Base-by-base conservation (phyloP, 2,329 filamentous ascomycete genomes). In the Alternaria postmessia region DNA sequence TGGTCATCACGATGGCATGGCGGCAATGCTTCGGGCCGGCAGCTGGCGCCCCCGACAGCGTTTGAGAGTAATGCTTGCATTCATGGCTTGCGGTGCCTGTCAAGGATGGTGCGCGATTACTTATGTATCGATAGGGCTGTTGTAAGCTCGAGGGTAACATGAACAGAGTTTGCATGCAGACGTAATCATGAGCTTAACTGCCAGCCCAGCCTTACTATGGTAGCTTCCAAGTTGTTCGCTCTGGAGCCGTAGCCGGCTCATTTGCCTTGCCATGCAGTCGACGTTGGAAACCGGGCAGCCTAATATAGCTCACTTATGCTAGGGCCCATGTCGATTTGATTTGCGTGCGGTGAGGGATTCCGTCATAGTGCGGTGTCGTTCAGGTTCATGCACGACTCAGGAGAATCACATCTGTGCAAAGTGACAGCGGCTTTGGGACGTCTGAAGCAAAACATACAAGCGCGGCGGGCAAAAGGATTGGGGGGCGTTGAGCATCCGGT, bases 241-340 rank as follows among this genome's bases (percentile, higher is more conserved):
- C 57, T 65, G 66, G 59, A 67, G 63, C 62, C 52, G 66, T 61
- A 67, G 63, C 62, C 52, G 58, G 51, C 59, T 61, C 43, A 57
- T 39, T 57, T 43, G 63, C 54, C 44, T 30, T 14, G 32, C 32
- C 14, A 59, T 53, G 48, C 51, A 54, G 43, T 61, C 61, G 56
- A 61, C 56, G 55, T 63, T 61, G 61, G 68, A 69, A 69, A 68
- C 70, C 64, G 61, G 65, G 63, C 66, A 52, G 47, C 62, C 66
- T 69, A 64, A 61, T 67, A 72, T 70, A 68, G 68, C 56, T 49
- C 39, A 47, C 42, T 16, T 42, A 43, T 53, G 49, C 64, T 54
- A 59, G 65, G 65, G 43, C 55, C 61, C 49, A 54, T 62, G 57
- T 43, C 49, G 30, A 16, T n/a, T 38, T 30, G 51, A 54, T 59